These are phyloP conservation scores for Debaryomyces singareniensis DNA, from an alignment of 1,139 yeast genomes.

Conservation along the genomic window DNA sequence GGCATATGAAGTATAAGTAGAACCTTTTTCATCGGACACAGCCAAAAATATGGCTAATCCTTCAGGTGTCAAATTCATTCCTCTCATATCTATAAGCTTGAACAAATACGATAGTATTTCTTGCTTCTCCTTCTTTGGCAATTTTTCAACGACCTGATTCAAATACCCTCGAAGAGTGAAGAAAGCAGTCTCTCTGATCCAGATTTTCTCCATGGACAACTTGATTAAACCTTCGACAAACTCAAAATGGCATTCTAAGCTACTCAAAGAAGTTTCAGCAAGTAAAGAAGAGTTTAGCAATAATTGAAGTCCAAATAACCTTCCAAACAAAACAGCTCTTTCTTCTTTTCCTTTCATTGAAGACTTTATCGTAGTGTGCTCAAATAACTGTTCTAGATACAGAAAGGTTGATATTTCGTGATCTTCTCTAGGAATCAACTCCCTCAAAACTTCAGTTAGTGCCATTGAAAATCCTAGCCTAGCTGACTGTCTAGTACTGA, in stretches of 20 bases:
- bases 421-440: conserved; percentile 24
- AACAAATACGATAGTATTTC: conserved; percentile 26
- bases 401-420: conserved; percentile 25
- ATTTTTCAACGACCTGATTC: conserved; percentile 5
- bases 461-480: conserved; percentile 88
- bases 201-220: conserved; percentile 60
- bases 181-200: conserved; percentile 82
- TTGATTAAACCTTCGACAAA: conserved; percentile 48
- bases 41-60: conserved; percentile 70
- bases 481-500: conserved; percentile 79
- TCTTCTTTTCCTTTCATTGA: conserved; percentile 76
- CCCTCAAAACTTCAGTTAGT: conserved; percentile 64
- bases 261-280: conserved; percentile 16
- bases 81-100: conserved; percentile 41
- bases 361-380: conserved; percentile 36
- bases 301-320: conserved; percentile 78
- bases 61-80: conserved; percentile 65
- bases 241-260: conserved; percentile 22
- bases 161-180: conserved; percentile 60
- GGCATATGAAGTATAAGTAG: conserved; percentile 17
- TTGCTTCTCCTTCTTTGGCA: conserved; percentile 9
- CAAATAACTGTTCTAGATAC: conserved; percentile 39
- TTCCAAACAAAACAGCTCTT: conserved; percentile 75
- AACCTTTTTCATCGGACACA: conserved; percentile 29
- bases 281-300: conserved; percentile 55